These are phyloP conservation scores for Zarea fungicola DNA, from an alignment of 2,329 filamentous ascomycete species.

Conservation along the genomic window DNA sequence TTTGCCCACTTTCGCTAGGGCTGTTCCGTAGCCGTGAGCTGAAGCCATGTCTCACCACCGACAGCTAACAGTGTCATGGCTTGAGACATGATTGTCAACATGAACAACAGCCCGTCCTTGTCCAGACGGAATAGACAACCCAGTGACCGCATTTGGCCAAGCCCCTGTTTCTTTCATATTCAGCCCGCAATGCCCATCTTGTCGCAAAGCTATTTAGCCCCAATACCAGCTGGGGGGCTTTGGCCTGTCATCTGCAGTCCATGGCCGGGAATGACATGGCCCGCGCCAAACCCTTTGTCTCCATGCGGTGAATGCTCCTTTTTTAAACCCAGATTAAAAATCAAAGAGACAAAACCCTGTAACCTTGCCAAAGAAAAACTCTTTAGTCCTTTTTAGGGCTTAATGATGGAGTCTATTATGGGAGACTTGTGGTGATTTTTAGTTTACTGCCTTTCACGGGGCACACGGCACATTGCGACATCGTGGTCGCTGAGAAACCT, in stretches of 20 bases:
- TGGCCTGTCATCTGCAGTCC: not conserved
- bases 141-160: not conserved
- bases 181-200: not conserved
- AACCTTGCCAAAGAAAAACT: not conserved
- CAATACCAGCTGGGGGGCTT: not conserved
- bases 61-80: not conserved
- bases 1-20: no score
- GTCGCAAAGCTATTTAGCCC: slow-evolving; percentile 1
- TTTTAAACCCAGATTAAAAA: slow-evolving; percentile 3
- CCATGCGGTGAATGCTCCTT: not conserved
- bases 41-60: not conserved
- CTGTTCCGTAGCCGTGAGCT: not conserved
- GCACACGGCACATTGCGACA: not conserved
- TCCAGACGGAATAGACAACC: not conserved
- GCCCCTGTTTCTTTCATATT: not conserved
- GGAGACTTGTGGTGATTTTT: not conserved
- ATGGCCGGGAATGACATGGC: not conserved
- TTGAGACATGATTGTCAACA: not conserved
- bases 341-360: not conserved
- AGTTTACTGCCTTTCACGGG: not conserved
- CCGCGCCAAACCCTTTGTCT: not conserved
- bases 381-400: not conserved
- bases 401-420: not conserved
- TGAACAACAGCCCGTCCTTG: not conserved
- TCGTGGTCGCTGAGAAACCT: not conserved